These are phyloP conservation scores for Pleurotus giganteus DNA, from an alignment of 768 basidiomycete species.

Conservation along the genomic window DNA sequence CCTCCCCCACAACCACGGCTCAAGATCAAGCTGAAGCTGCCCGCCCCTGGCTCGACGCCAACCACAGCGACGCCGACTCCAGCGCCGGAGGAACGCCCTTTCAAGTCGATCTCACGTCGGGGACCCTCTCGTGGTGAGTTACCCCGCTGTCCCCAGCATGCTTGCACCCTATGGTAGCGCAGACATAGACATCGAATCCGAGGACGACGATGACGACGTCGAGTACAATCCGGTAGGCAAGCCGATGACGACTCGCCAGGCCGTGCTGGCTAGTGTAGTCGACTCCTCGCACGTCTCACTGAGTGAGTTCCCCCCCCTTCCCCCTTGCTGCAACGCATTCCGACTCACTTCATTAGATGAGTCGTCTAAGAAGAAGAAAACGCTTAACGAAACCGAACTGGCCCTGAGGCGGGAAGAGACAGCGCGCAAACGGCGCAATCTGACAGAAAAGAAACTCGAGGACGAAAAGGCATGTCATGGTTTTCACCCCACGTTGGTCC, in stretches of 20 bases:
- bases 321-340: background rate
- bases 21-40: constrained; percentile 63
- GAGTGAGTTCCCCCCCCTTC: constrained; percentile 28
- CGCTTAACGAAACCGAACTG: constrained; percentile 68
- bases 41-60: constrained; percentile 28
- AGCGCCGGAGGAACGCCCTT: constrained; percentile 22
- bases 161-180: background rate
- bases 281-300: constrained; percentile 70
- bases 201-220: constrained; percentile 25
- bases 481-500: background rate
- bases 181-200: constrained; percentile 43
- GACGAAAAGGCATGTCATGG: constrained; percentile 67
- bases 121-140: constrained; percentile 11
- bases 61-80: constrained; percentile 26
- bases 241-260: constrained; percentile 61
- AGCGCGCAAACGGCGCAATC: constrained; percentile 75
- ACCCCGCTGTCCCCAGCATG: background rate
- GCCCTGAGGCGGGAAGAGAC: constrained; percentile 78
- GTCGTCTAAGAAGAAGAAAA: constrained; percentile 55
- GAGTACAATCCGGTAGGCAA: constrained; percentile 14
- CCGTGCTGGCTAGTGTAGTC: constrained; percentile 67
- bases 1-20: constrained; percentile 42
- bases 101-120: constrained; percentile 13
- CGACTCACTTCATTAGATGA: constrained; percentile 15
- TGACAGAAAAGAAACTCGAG: constrained; percentile 81